Conservation (phyloP, 140 eudicot species). For the Senecio squalidus region DNA sequence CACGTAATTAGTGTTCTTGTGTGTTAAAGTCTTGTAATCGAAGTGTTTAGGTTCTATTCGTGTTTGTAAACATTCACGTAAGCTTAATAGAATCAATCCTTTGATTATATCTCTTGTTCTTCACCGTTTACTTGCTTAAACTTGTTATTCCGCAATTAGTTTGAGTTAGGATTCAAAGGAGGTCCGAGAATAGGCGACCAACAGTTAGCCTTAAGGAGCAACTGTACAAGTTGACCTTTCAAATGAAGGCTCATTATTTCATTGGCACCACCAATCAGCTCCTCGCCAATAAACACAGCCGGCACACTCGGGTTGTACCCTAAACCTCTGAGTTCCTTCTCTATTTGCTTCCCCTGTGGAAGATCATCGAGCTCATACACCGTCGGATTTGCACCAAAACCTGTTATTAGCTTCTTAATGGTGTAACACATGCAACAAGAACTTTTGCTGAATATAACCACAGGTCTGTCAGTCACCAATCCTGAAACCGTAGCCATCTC, state of each 20-base stretch:
- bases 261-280: slow-evolving; percentile 39
- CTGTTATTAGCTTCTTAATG: slow-evolving; percentile 33
- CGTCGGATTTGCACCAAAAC: slow-evolving; percentile 41
- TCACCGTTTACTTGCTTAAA: too few species aligned
- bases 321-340: slow-evolving; percentile 36
- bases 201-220: slow-evolving; percentile 41
- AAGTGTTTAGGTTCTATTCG: too few species aligned
- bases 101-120: too few species aligned
- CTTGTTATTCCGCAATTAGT: too few species aligned
- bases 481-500: slow-evolving; percentile 30
- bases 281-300: slow-evolving; percentile 47
- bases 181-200: too few species aligned
- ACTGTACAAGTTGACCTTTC: slow-evolving; percentile 28
- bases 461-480: slow-evolving; percentile 36
- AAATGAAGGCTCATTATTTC: slow-evolving; percentile 46
- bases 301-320: slow-evolving; percentile 52
- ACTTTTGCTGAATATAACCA: slow-evolving; percentile 45
- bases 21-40: too few species aligned
- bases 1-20: too few species aligned
- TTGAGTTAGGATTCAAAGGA: too few species aligned
- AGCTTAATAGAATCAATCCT: too few species aligned
- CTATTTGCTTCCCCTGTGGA: slow-evolving; percentile 43
- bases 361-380: slow-evolving; percentile 43
- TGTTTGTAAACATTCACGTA: too few species aligned
- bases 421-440: slow-evolving; percentile 50